These are phyloP conservation scores for Alternaria brassicicola DNA, from an alignment of 2,329 filamentous ascomycete genomes.

Conservation along the genomic window DNA sequence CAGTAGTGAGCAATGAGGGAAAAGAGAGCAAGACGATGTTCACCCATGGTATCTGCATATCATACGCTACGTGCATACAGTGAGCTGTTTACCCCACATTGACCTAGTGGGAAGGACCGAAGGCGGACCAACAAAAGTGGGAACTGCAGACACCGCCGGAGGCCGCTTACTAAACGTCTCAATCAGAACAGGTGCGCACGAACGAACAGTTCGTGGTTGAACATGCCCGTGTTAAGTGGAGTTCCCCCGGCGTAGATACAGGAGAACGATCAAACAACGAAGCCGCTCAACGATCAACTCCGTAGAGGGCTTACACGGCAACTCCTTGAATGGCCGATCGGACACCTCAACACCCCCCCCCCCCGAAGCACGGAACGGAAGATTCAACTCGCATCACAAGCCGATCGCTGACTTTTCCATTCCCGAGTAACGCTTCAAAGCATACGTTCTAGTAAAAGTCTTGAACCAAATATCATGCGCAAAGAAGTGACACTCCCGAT, in stretches of 20 bases:
- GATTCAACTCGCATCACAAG: not conserved
- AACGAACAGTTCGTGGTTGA: not conserved
- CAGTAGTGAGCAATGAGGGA: not conserved
- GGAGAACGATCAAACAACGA: not conserved
- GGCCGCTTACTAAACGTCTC: not conserved
- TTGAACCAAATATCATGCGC: not conserved
- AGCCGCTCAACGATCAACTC: accelerated
- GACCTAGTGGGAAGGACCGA: not conserved
- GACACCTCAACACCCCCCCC: not conserved
- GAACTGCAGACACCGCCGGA: not conserved
- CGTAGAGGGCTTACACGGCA: not conserved
- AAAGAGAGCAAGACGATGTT: not conserved
- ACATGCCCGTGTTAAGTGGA: not conserved
- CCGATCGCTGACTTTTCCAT: not conserved
- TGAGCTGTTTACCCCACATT: not conserved
- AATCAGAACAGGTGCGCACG: not conserved
- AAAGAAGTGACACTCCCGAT: not conserved
- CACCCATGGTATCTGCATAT: not conserved
- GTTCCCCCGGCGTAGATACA: not conserved
- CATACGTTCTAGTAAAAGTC: not conserved
- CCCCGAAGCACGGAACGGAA: not conserved
- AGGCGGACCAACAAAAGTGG: not conserved
- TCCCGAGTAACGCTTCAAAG: not conserved
- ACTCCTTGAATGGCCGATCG: not conserved
- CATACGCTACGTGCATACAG: not conserved